Evolutionary conservation across 768 basidiomycete genomes (phyloP), one percentile per base, ranked within the genome.

Genomic region (Suillus occidentalis): DNA sequence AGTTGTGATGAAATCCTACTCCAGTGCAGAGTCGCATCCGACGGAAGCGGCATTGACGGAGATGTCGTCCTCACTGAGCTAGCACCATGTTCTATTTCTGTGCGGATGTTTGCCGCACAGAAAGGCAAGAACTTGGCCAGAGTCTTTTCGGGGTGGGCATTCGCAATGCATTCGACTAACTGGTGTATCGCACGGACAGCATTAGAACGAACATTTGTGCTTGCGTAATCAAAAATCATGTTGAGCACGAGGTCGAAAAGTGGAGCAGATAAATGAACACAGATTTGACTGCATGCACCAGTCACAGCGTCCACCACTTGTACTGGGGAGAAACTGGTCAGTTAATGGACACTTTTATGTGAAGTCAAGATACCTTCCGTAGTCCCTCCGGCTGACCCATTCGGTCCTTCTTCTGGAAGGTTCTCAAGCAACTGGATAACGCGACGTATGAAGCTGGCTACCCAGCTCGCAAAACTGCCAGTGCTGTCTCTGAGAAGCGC

Each of bases 11-110:
- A 63, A 42, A 22, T 75, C 87, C 63, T 76, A 91, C 90, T 92
- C 90, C 92, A 94, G 70, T 95, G 93, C 59, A 97, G 80, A 20
- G 92, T 93, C 4, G 91, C 91, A 74, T 95, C 93, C 1, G 91
- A 89, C 3, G 91, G 88, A 47, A 91, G 77, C 1, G 89, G 87
- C 2, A 82, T 82, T 4, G 89, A 87, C 39, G 84, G 80, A 2
- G 89, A 89, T 1, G 92, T 94, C 18, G 89, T 89, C 74, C 83
- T 84, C 69, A 84, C 80, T 63, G 87, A 90, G 71, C 88, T 89
- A 9, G 95, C 94, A 6, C 95, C 95, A 69, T 89, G 88, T 67
- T 95, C 93, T 14, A 96, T 81, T 73, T 97, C 95, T 3, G 78
- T 79, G 12, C 82, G 78, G 68, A 97, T 95, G 65, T 89, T 91